A percentile compares a stretch with the other conserved stretches of the same genome.
phyloP scores from a whole-genome alignment of 1,284 basidiomycete species.

The Chondrostereum purpureum region DNA sequence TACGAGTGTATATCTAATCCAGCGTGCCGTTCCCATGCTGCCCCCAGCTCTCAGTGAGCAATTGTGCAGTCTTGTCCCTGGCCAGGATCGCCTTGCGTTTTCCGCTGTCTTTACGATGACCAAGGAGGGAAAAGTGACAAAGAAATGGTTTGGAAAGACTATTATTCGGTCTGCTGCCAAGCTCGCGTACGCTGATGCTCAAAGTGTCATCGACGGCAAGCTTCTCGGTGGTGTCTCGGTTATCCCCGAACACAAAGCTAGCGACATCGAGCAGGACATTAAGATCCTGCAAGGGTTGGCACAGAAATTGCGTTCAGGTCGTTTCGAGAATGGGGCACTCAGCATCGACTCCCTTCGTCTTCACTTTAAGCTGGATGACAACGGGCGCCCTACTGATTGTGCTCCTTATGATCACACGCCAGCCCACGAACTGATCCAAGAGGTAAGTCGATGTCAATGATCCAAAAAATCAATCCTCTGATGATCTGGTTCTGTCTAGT shows the following conservation, averaged over 20 bases:
- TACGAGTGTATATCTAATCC: slow-evolving; percentile 94
- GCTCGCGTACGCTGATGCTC: slow-evolving; percentile 78
- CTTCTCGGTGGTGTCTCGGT: slow-evolving; percentile 48
- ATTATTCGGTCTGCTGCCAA: slow-evolving; percentile 90
- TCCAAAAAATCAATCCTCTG: neutral
- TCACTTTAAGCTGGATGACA: slow-evolving; percentile 76
- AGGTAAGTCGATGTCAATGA: slow-evolving; percentile 43
- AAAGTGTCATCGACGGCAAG: slow-evolving; percentile 76
- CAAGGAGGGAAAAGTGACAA: slow-evolving; percentile 73
- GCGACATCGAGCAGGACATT: slow-evolving; percentile 74
- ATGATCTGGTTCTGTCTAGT: slow-evolving; percentile 40
- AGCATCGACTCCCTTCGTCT: slow-evolving; percentile 69
- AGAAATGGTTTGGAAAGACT: slow-evolving; percentile 90
- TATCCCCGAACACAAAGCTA: slow-evolving; percentile 48
- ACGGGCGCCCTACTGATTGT: slow-evolving; percentile 82
- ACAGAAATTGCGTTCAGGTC: slow-evolving; percentile 64
- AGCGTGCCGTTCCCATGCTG: slow-evolving; percentile 94
- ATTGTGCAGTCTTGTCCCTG: slow-evolving; percentile 86
- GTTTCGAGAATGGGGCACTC: slow-evolving; percentile 81
- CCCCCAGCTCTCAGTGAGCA: slow-evolving; percentile 88
- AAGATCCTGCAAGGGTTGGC: slow-evolving; percentile 65
- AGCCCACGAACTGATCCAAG: slow-evolving; percentile 83
- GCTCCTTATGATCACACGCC: slow-evolving; percentile 58
- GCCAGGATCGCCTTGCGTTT: slow-evolving; percentile 86
- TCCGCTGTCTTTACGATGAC: slow-evolving; percentile 85